Base-by-base conservation (phyloP, 441 rosid genomes). In the Erodium texanum region DNA sequence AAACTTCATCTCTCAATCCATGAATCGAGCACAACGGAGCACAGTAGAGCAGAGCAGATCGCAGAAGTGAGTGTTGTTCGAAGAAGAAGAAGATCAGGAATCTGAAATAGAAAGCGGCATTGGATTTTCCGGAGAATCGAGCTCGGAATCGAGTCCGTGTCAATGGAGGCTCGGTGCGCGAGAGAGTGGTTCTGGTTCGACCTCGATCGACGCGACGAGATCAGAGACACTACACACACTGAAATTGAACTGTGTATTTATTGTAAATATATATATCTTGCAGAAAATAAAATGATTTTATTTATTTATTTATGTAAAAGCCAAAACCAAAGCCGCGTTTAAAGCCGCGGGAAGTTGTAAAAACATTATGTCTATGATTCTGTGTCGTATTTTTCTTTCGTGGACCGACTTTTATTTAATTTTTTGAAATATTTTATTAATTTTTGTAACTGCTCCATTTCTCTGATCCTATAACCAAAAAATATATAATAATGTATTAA, bases 1-100 rank as follows among this genome's bases (percentile, higher is more conserved):
- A 27, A 85, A 80, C 92, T 84, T 91, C 93, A 87, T 87, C 36
- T 66, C 66, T 73, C 66, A 66, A 75, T 77, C 81, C 84, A 79
- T 76, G 73, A 74, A 78, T 70, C 66, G 76, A 52, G 7, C 19
- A n/a, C 0, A 14, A 2, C 56, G 18, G 19, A 50, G 16, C 54
- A 14, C 2, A 45, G 1, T 20, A 10, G 45, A 7, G 5, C 19
- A 19, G 3, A 45, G 16, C 52, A 10, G 52, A 45, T 45, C n/a
- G 54, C 12, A 11, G n/a, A 2, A 50, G 18, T 16, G 58, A 50
- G 6, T 3, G 19, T n/a, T 15, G 58, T 16, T 50, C 18, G 20
- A 7, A 38, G 20, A n/a, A 5, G 19, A 16, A 50, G 58, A 48
- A n/a, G 56, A 48, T 36, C 43, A 8, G 43, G 56, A 48, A 16